Percentiles rank a stretch among this genome's conserved stretches.
Conservation (phyloP, 108 stramenopile genomes). For the Fistulifera pelliculosa region DNA sequence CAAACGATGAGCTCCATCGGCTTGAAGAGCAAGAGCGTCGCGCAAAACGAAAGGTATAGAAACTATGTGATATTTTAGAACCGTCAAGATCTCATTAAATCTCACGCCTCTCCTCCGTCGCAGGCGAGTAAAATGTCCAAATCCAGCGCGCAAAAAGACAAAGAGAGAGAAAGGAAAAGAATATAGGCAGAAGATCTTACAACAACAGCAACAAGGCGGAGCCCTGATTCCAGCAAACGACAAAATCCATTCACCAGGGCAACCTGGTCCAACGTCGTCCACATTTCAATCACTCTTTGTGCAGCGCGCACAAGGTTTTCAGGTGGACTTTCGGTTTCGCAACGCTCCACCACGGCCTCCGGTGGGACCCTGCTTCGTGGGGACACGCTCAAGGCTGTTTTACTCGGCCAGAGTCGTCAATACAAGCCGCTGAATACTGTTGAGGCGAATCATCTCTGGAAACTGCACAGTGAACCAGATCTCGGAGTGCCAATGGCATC, state of each 20-base stretch:
- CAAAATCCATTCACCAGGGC: too few species aligned
- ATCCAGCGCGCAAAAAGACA: conserved; percentile 54
- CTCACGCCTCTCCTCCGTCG: neutral
- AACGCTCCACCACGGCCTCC: conserved; percentile 87
- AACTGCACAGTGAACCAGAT: conserved; percentile 61
- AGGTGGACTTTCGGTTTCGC: conserved; percentile 69
- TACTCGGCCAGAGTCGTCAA: conserved; percentile 46
- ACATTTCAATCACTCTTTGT: conserved; percentile 65
- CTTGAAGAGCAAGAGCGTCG: conserved; percentile 71
- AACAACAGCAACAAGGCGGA: conserved; percentile 15
- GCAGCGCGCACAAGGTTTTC: conserved; percentile 75
- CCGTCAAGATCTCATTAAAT: too few species aligned
- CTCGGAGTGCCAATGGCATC: conserved; percentile 70
- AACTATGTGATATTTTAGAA: too few species aligned
- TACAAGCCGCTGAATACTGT: conserved; percentile 76
- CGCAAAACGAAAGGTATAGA: conserved; percentile 75
- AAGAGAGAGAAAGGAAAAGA: conserved; percentile 68
- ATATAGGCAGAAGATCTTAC: conserved; percentile 41
- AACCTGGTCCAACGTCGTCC: conserved; percentile 16
- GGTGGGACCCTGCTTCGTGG: conserved; percentile 83
- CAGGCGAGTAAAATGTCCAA: conserved; percentile 55
- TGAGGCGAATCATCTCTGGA: conserved; percentile 70
- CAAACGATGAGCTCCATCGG: conserved; percentile 59
- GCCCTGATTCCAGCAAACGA: conserved; percentile 14
- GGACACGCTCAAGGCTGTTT: conserved; percentile 54